phyloP scores from a whole-genome alignment of 805 yeast species.

The Wickerhamomyces bisporus region DNA sequence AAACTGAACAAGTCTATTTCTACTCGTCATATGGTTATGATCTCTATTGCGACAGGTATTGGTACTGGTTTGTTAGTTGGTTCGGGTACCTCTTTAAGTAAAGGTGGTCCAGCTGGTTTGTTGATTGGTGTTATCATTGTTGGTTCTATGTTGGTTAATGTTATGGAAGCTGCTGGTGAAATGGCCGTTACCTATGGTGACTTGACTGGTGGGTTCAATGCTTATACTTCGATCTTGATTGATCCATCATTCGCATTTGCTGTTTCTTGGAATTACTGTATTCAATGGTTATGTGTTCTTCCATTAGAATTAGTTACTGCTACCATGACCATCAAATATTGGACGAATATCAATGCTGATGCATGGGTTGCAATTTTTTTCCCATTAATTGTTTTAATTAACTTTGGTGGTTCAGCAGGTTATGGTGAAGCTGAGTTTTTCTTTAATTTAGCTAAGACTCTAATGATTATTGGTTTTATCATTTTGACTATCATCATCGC shows the following conservation, averaged over 20 bases:
- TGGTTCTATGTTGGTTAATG: slow-evolving; percentile 57
- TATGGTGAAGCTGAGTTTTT: slow-evolving; percentile 67
- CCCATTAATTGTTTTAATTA: slow-evolving; percentile 43
- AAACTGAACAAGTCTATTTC: slow-evolving; percentile 32
- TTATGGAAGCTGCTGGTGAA: slow-evolving; percentile 56
- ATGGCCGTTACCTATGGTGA: slow-evolving; percentile 36
- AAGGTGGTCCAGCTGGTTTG: slow-evolving; percentile 62
- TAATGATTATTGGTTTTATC: slow-evolving; percentile 54
- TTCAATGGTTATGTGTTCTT: slow-evolving; percentile 50
- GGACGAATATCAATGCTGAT: slow-evolving; percentile 44
- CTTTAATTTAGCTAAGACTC: slow-evolving; percentile 49
- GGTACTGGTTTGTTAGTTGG: slow-evolving; percentile 78
- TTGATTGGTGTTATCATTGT: slow-evolving; percentile 55
- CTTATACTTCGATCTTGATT: slow-evolving; percentile 31
- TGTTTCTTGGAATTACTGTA: slow-evolving; percentile 53
- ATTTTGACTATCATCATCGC: slow-evolving; percentile 49
- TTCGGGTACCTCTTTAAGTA: slow-evolving; percentile 49
- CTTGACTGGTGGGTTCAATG: slow-evolving; percentile 35
- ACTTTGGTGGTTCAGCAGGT: slow-evolving; percentile 56
- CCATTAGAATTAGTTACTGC: slow-evolving; percentile 55
- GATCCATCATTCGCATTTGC: slow-evolving; percentile 59
- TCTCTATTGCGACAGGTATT: slow-evolving; percentile 69
- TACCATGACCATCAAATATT: slow-evolving; percentile 43
- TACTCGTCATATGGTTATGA: slow-evolving; percentile 63
- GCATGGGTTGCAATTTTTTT: slow-evolving; percentile 55